Evolutionary conservation across 345 rosid genomes (phyloP), one percentile per base, ranked within the genome.

Genomic region (Psidium guajava): DNA sequence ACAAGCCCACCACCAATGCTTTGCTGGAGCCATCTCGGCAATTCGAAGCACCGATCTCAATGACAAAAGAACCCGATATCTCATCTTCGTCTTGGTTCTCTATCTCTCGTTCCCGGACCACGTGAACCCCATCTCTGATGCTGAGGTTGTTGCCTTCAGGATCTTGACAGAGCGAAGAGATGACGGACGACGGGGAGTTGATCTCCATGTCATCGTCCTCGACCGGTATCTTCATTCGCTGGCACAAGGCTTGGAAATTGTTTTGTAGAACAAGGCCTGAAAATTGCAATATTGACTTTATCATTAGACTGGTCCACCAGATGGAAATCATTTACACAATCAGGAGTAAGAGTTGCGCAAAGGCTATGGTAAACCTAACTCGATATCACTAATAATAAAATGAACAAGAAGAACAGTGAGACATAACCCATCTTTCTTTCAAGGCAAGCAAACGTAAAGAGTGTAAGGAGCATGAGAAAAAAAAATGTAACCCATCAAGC

Each of bases 251-350:
- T n/a, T n/a, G n/a, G n/a, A n/a, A n/a, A n/a, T n/a, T n/a, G n/a
- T 97, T n/a, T 87, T 95, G 96, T 24, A 95, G 91, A 89, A 95
- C 93, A 83, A 97, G 91, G 91, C 95, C 99, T 97, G 93, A 91
- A 88, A 84, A 69, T 47, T 42, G 25, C 25, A 57, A 86, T 18
- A 69, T 69, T 69, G 77, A 47, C 77, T 69, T 36, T 36, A 69
- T 69, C 77, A 69, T 18, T 69, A 36, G 77, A 69, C 47, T 69
- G 47, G 47, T 69, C 77, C 13, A 1, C 77, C 77, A 69, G 77
- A 44, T 69, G 1, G 25, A 36, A 69, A 69, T 69, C 47, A 69
- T 36, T 69, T 18, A 32, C 77, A 36, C 77, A 69, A 6, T 69
- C 47, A 69, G 10, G 24, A 16, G 77, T 18, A 69, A 69, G 77